Percentiles rank a stretch among this genome's conserved stretches.
These are phyloP conservation scores for Teunomyces panamensis DNA, from an alignment of 805 yeast genomes.

Conservation along the genomic window DNA sequence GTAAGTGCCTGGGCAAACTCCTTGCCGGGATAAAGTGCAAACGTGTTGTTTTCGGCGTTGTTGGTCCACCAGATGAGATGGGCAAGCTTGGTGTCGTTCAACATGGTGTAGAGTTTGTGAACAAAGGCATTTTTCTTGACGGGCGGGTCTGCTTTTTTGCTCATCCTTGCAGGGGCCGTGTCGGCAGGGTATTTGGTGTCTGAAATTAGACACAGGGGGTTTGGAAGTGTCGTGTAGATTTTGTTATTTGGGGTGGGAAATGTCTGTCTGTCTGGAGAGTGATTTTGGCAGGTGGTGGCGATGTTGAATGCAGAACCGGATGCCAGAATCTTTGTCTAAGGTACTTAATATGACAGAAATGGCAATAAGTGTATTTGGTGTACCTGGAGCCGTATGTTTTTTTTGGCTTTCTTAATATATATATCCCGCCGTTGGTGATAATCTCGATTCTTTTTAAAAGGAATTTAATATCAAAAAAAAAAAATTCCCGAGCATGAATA, in stretches of 20 bases:
- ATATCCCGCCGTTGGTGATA: conserved; percentile 3
- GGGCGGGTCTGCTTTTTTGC: conserved; percentile 26
- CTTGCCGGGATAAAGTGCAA: conserved; percentile 62
- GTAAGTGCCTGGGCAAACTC: conserved; percentile 61
- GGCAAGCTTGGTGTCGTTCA: conserved; percentile 30
- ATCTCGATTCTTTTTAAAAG: conserved; percentile 3
- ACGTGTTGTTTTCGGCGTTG: conserved; percentile 47
- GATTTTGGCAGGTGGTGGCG: background rate
- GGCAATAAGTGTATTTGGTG: background rate
- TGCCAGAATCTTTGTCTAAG: background rate
- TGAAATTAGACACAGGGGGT: no score
- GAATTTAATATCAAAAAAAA: conserved; percentile 1
- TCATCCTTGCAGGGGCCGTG: conserved; percentile 14
- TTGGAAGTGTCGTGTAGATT: no score
- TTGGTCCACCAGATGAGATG: conserved; percentile 47
- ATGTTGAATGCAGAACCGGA: background rate
- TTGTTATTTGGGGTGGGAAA: conserved; percentile 3
- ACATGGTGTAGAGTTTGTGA: conserved; percentile 41
- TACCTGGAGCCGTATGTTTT: background rate
- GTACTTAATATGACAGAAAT: background rate
- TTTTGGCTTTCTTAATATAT: background rate
- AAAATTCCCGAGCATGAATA: background rate
- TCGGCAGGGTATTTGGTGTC: background rate
- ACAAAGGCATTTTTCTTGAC: conserved; percentile 60
- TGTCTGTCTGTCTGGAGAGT: conserved; percentile 1